Conservation (phyloP, 768 basidiomycete genomes). For the Lactarius hatsudake region DNA sequence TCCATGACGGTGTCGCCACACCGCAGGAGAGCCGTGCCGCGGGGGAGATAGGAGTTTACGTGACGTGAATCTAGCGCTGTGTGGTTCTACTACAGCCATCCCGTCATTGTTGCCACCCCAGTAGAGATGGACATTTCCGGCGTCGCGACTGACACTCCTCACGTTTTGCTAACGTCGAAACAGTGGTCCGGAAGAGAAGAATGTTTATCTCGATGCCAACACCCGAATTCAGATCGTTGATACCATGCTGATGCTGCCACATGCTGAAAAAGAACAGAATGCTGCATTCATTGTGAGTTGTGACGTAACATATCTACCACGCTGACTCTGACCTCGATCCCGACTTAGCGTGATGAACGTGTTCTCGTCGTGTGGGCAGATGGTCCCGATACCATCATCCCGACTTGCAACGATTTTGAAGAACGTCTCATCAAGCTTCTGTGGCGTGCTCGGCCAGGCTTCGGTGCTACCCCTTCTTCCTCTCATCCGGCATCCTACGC, state of each 20-base stretch:
- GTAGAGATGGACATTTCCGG: not conserved
- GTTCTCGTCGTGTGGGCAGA: conserved; percentile 86
- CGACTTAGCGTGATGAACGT: conserved; percentile 67
- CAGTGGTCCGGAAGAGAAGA: conserved; percentile 36
- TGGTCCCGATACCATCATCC: conserved; percentile 70
- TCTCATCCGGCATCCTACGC: conserved; percentile 30
- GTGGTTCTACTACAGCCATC: not conserved
- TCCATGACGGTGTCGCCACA: not conserved
- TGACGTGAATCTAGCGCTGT: not conserved
- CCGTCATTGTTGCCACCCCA: not conserved
- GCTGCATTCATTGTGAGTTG: conserved; percentile 72
- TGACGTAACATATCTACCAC: not conserved
- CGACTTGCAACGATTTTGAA: conserved; percentile 51
- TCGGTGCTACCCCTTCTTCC: conserved; percentile 31
- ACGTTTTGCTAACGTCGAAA: conserved; percentile 1
- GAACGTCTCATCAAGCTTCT: conserved; percentile 55
- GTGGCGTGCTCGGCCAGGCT: conserved; percentile 44
- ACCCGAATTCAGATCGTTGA: conserved; percentile 83
- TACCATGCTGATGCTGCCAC: conserved; percentile 70
- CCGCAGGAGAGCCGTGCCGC: not conserved
- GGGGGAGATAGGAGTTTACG: conserved; percentile 15
- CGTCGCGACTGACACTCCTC: not conserved
- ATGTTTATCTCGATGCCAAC: conserved; percentile 47
- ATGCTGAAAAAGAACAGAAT: conserved; percentile 51
- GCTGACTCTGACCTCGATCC: not conserved